phyloP scores from a whole-genome alignment of 495 filamentous ascomycete genomes.

The Penicillium waksmanii region DNA sequence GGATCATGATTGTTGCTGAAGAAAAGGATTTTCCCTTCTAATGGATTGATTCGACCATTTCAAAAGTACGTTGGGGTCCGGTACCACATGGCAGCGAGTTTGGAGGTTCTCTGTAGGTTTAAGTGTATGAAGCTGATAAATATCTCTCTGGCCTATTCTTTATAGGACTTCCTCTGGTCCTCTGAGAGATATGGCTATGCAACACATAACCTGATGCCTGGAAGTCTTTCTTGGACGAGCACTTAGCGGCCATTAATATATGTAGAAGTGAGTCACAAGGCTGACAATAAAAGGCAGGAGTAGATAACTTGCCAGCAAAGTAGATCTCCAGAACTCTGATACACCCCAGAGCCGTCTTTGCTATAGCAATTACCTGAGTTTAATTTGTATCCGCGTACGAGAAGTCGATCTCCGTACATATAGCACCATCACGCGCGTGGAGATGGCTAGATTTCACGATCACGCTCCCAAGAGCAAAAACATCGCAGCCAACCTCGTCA shows the following conservation, averaged over 20 bases:
- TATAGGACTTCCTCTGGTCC: slow-evolving; percentile 42
- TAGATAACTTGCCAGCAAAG: slow-evolving; percentile 44
- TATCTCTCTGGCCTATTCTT: slow-evolving; percentile 43
- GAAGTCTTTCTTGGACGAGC: slow-evolving; percentile 46
- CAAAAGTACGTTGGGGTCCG: slow-evolving; percentile 39
- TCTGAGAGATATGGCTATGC: slow-evolving; percentile 48
- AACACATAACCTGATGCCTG: slow-evolving; percentile 45
- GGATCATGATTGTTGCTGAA: slow-evolving; percentile 28
- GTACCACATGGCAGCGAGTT: slow-evolving; percentile 34
- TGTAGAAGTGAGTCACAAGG: slow-evolving; percentile 21
- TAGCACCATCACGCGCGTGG: slow-evolving; percentile 14
- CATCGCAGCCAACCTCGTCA: slow-evolving; percentile 44
- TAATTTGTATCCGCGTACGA: slow-evolving; percentile 50
- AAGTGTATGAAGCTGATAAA: slow-evolving; percentile 31
- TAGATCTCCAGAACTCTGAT: slow-evolving; percentile 47
- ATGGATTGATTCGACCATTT: slow-evolving; percentile 36
- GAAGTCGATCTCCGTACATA: slow-evolving; percentile 30
- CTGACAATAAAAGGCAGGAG: slow-evolving; percentile 11
- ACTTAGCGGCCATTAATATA: slow-evolving; percentile 45
- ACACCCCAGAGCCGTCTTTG: slow-evolving; percentile 29
- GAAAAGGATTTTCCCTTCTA: slow-evolving; percentile 41
- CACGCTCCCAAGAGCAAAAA: slow-evolving; percentile 50
- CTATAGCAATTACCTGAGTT: slow-evolving; percentile 37
- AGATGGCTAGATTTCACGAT: slow-evolving; percentile 53
- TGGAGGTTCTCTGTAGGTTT: slow-evolving; percentile 25